A percentile compares a stretch with the other conserved stretches of the same genome.
Conservation (phyloP, 306 rosid genomes). For the Sicyos baderoa region DNA sequence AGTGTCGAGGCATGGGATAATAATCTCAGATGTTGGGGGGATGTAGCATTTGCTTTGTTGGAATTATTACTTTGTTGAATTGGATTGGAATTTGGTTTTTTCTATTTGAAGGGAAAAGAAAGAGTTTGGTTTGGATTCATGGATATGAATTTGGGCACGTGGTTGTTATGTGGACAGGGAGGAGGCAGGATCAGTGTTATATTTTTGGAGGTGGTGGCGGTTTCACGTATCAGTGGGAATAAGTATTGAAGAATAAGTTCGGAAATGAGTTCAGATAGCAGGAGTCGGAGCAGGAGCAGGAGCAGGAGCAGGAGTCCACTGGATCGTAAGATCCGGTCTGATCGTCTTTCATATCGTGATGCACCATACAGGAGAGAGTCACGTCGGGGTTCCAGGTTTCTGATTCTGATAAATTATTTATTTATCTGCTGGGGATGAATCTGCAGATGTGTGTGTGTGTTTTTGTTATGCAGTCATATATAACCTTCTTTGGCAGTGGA, state of each 20-base stretch:
- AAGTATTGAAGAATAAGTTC: constrained; percentile 43
- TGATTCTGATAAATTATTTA: constrained; percentile 32
- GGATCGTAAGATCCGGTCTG: constrained; percentile 92
- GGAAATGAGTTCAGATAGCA: constrained; percentile 88
- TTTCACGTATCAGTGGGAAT: constrained; percentile 55
- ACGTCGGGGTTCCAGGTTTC: constrained; percentile 97
- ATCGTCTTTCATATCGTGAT: constrained; percentile 85
- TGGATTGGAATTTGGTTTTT: constrained; percentile 46
- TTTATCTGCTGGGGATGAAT: constrained; percentile 23
- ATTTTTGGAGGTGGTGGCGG: constrained; percentile 58
- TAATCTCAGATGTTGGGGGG: constrained; percentile 40
- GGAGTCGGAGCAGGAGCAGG: constrained; percentile 88
- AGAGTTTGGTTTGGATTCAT: constrained; percentile 64
- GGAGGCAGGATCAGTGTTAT: constrained; percentile 54
- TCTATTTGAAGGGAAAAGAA: constrained; percentile 61
- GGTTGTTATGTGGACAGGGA: constrained; percentile 99
- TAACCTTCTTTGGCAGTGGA: not conserved
- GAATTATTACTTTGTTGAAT: constrained; percentile 46
- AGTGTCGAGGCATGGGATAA: constrained; percentile 32
- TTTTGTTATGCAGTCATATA: not conserved
- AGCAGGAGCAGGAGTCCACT: constrained; percentile 93
- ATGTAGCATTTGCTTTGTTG: constrained; percentile 45
- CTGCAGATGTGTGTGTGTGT: not conserved
- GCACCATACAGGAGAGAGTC: constrained; percentile 96
- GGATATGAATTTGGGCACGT: constrained; percentile 76